Evolutionary conservation across 2,329 filamentous ascomycete species (phyloP).

Genomic region (Aspergillus puulaauensis): DNA sequence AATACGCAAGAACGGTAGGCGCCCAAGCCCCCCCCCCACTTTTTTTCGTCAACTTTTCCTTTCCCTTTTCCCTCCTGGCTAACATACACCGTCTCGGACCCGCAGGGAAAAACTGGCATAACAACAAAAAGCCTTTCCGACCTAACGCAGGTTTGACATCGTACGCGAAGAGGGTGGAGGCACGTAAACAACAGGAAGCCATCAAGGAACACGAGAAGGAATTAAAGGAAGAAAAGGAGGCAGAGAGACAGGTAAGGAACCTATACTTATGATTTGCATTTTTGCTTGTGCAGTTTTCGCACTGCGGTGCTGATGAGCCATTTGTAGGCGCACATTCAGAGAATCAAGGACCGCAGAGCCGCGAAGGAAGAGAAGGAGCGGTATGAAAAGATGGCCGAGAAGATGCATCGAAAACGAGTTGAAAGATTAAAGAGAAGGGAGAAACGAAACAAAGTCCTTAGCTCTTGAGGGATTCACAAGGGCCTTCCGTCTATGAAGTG

Average conservation of each 20-base stretch:
- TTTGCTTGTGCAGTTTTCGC: background rate
- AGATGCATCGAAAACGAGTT: constrained; percentile 95
- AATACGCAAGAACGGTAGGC: constrained; percentile 80
- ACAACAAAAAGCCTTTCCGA: constrained; percentile 78
- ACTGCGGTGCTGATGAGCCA: constrained; percentile 2
- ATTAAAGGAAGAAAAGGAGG: constrained; percentile 93
- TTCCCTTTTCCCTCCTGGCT: constrained; percentile 13
- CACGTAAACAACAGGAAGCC: constrained; percentile 68
- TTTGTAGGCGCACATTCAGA: constrained; percentile 69
- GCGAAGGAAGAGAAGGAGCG: constrained; percentile 91
- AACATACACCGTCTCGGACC: constrained; percentile 19
- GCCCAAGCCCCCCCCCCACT: constrained; percentile 11
- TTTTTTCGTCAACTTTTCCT: constrained; percentile 17
- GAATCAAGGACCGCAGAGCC: constrained; percentile 79
- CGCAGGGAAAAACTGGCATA: constrained; percentile 93
- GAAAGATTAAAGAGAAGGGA: constrained; percentile 92
- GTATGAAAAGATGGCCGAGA: constrained; percentile 91
- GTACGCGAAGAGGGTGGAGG: constrained; percentile 72
- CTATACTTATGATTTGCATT: background rate
- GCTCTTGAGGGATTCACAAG: constrained; percentile 33
- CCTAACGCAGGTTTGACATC: constrained; percentile 74
- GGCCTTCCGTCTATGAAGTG: background rate
- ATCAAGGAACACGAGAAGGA: constrained; percentile 92
- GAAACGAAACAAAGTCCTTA: constrained; percentile 70
- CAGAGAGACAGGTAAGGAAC: constrained; percentile 70